A percentile compares a stretch with the other conserved stretches of the same genome.
Conservation (phyloP, 768 basidiomycete genomes). For the Russula brevipes region DNA sequence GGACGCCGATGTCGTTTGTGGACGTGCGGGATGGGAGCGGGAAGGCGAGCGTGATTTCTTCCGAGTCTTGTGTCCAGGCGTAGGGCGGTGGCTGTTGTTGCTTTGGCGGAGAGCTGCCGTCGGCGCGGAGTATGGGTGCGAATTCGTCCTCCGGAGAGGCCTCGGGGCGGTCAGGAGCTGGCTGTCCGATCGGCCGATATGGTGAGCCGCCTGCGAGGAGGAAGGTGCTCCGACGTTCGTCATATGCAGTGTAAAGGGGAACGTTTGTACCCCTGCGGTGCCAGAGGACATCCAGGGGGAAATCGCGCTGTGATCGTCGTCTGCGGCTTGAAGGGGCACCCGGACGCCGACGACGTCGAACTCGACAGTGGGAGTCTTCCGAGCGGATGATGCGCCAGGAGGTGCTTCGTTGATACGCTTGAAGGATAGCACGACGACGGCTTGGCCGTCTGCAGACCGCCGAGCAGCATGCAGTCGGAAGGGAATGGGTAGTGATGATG, state of each 20-base stretch:
- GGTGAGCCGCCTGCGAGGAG: conserved; percentile 54
- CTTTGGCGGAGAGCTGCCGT: conserved; percentile 41
- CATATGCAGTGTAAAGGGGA: conserved; percentile 54
- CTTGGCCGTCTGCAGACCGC: conserved; percentile 35
- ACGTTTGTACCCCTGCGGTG: conserved; percentile 63
- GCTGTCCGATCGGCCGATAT: conserved; percentile 43
- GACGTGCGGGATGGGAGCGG: conserved; percentile 69
- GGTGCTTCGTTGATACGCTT: conserved; percentile 33
- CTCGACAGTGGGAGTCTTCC: conserved; percentile 34
- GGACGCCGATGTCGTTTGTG: conserved; percentile 59
- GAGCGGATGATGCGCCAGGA: background rate
- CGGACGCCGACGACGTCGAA: conserved; percentile 66
- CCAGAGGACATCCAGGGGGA: conserved; percentile 57
- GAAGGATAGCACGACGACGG: conserved; percentile 55
- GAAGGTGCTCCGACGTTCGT: conserved; percentile 42
- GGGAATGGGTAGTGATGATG: conserved; percentile 31
- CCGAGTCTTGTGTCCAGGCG: conserved; percentile 87
- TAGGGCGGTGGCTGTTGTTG: conserved; percentile 80
- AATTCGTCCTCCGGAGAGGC: conserved; percentile 65
- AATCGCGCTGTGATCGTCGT: conserved; percentile 31
- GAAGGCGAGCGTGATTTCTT: conserved; percentile 78
- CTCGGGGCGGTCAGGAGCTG: conserved; percentile 40
- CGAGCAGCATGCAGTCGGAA: conserved; percentile 44
- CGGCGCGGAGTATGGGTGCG: conserved; percentile 59
- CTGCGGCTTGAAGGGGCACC: conserved; percentile 42